A percentile compares a stretch with the other conserved stretches of the same genome.
Conservation (phyloP, 495 filamentous ascomycete genomes). For the Astrothelium macrocarpum region DNA sequence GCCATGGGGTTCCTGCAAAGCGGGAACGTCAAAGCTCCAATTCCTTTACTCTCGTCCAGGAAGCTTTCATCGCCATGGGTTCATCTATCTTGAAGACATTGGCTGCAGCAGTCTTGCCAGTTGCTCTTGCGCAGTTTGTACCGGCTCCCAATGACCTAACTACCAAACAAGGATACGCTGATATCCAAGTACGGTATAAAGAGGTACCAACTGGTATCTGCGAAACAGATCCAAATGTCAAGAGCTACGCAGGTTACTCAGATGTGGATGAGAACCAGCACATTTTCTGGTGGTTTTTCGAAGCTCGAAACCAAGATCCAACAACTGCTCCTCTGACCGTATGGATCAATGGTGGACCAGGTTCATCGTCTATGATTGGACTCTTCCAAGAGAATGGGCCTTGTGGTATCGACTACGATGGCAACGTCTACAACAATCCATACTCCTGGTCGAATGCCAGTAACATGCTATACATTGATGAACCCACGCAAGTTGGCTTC, state of each 20-base stretch:
- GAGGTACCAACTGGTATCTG: conserved; percentile 54
- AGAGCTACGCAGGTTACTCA: conserved; percentile 57
- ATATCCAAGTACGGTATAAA: conserved; percentile 47
- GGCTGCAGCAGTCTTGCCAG: not conserved
- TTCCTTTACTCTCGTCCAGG: not conserved
- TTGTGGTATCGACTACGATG: conserved; percentile 43
- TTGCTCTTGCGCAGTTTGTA: conserved; percentile 44
- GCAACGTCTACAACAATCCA: conserved; percentile 45
- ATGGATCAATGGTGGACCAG: conserved; percentile 52
- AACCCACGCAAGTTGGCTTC: conserved; percentile 48
- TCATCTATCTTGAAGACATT: not conserved
- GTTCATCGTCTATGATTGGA: conserved; percentile 51
- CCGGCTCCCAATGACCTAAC: conserved; percentile 45
- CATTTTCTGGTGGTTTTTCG: conserved; percentile 41
- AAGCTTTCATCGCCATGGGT: not conserved
- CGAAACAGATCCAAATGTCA: conserved; percentile 54
- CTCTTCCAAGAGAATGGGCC: conserved; percentile 52
- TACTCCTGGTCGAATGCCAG: conserved; percentile 48
- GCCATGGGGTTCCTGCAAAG: not conserved
- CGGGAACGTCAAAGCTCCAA: not conserved
- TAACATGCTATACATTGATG: conserved; percentile 52
- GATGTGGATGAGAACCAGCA: conserved; percentile 53
- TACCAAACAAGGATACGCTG: conserved; percentile 41
- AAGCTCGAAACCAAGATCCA: conserved; percentile 43
- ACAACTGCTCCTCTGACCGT: conserved; percentile 46